phyloP scores from a whole-genome alignment of 2,329 filamentous ascomycete genomes.

The Fusarium domesticum region DNA sequence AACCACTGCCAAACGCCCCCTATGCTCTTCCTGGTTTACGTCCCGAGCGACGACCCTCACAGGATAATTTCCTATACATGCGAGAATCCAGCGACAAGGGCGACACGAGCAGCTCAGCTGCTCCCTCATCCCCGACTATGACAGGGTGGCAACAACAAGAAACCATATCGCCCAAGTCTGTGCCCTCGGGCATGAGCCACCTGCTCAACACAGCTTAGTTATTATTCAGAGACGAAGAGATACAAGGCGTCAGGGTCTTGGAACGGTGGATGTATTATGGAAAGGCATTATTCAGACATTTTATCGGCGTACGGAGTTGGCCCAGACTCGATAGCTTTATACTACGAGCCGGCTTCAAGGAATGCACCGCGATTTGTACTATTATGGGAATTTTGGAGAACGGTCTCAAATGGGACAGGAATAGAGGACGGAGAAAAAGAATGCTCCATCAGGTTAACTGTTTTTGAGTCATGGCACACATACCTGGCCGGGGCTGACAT shows the following conservation, averaged over 20 bases:
- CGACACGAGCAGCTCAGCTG: constrained; percentile 4
- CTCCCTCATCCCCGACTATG: constrained; percentile 21
- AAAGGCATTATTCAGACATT: neutral
- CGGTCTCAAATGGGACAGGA: no score
- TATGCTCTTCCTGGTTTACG: constrained; percentile 26
- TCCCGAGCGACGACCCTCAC: constrained; percentile 14
- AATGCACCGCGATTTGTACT: neutral
- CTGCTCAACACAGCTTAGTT: constrained; percentile 33
- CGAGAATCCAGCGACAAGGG: constrained; percentile 10
- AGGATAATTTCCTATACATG: constrained; percentile 18
- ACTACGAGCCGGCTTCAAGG: neutral
- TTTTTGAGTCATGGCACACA: no score
- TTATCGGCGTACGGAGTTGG: neutral
- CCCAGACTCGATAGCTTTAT: neutral
- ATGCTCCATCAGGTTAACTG: no score
- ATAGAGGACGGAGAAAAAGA: no score
- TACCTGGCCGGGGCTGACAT: no score
- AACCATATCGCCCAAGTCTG: constrained; percentile 44
- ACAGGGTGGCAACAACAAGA: constrained; percentile 21
- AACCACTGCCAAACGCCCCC: constrained; percentile 4
- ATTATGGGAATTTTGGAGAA: no score
- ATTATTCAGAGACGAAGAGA: neutral
- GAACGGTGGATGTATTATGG: neutral
- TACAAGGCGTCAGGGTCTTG: neutral
- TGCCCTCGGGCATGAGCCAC: constrained; percentile 40